Conservation (phyloP, 129 eudicot genomes). For the Glebionis coronaria region DNA sequence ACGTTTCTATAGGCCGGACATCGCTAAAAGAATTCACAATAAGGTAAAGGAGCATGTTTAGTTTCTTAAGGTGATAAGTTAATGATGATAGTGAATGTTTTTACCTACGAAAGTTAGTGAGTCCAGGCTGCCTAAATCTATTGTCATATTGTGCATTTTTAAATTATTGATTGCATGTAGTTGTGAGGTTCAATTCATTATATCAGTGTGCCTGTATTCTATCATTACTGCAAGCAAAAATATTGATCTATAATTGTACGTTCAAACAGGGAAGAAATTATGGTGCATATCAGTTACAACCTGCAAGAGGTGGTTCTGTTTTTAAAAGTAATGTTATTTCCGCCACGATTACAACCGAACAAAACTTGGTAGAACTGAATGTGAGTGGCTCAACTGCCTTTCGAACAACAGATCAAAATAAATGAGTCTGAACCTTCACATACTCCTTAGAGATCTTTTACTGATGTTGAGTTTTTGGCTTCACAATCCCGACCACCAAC, state of each 20-base stretch:
- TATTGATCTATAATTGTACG: slow-evolving; percentile 1
- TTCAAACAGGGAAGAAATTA: slow-evolving; percentile 51
- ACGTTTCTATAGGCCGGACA: no score
- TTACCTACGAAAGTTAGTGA: no score
- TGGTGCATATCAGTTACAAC: slow-evolving; percentile 59
- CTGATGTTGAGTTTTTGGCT: slow-evolving; percentile 44
- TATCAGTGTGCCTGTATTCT: background rate
- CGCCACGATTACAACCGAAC: slow-evolving; percentile 37
- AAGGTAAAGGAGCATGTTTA: no score
- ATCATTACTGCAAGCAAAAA: slow-evolving; percentile 9
- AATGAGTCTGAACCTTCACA: slow-evolving; percentile 38
- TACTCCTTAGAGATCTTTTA: slow-evolving; percentile 39
- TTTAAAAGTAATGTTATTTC: slow-evolving; percentile 40
- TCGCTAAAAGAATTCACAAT: no score
- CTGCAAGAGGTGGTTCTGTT: slow-evolving; percentile 35
- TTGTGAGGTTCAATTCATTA: background rate
- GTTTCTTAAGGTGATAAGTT: no score
- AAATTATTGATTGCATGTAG: background rate
- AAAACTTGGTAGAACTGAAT: slow-evolving; percentile 48
- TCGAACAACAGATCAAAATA: slow-evolving; percentile 35
- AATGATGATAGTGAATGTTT: no score
- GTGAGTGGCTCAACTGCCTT: slow-evolving; percentile 41
- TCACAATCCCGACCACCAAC: slow-evolving; percentile 36
- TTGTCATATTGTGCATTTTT: background rate
- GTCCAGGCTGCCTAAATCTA: no score